Base-by-base conservation (phyloP, 2,329 filamentous ascomycete genomes). In the Exophiala spinifera region DNA sequence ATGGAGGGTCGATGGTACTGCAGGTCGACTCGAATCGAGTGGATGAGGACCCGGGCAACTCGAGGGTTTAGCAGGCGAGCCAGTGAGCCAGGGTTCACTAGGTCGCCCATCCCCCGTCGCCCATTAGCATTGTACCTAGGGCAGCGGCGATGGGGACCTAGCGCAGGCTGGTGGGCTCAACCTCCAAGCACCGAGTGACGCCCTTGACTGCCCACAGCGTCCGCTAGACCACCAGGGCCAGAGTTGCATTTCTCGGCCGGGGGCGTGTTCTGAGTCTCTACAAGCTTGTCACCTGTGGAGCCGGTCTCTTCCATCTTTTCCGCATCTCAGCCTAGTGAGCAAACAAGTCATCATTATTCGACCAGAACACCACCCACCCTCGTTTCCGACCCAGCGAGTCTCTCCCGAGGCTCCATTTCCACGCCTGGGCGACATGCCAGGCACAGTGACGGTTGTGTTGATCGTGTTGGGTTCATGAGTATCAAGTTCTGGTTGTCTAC, bases 221-320 rank as follows among this genome's bases (percentile, higher is more conserved):
- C 36, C 36, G 36, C 36, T 39, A 39, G 36, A 15, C 36, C 36
- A 19, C 36, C 36, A 39, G 17, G 17, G 17, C 14, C 36, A 39
- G 36, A 39, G 36, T 39, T 39, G 36, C 36, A 39, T 39, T 19
- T 19, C n/a, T n/a, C 6, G 10, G 36, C 36, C 36, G 36, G 36
- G 36, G 36, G 14, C 14, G n/a, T 39, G 36, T n/a, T n/a, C n/a
- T n/a, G n/a, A n/a, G n/a, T n/a, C n/a, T n/a, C n/a, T n/a, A n/a
- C n/a, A n/a, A n/a, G n/a, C n/a, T n/a, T 39, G 17, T 6, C 14
- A 14, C 7, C n/a, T 15, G 36, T n/a, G 14, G 36, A 11, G 36
- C 14, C 5, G 8, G 14, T n/a, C 36, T n/a, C 40, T 44, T 44
- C 42, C 42, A 44, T 44, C 42, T 28, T 44, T 44, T 44, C 42